A percentile compares a stretch with the other conserved stretches of the same genome.
Conservation (phyloP, 2,329 filamentous ascomycete species). For the Colletotrichum zoysiae region DNA sequence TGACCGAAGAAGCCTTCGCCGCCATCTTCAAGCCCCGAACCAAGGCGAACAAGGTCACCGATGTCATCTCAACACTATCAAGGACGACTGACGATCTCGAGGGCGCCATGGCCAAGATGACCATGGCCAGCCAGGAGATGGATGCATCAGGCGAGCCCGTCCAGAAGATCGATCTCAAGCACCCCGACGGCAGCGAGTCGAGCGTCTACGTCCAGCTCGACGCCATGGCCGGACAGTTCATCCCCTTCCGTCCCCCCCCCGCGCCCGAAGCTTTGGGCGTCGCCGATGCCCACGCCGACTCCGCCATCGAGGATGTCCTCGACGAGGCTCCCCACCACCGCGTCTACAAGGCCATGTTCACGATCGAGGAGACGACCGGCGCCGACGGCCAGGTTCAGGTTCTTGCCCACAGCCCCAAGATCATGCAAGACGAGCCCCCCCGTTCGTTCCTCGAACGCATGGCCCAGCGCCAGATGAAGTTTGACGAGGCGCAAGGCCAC, state of each 20-base stretch:
- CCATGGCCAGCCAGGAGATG: conserved; percentile 57
- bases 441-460: conserved; percentile 78
- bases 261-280: conserved; percentile 73
- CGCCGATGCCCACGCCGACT: conserved; percentile 48
- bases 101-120: conserved; percentile 67
- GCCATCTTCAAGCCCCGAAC: conserved; percentile 79
- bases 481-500: conserved; percentile 65
- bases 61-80: conserved; percentile 77
- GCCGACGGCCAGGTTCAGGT: conserved; percentile 71
- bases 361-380: conserved; percentile 75
- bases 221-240: conserved; percentile 76
- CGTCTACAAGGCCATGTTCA: conserved; percentile 74
- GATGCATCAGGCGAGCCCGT: conserved; percentile 60
- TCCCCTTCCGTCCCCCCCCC: conserved; percentile 89
- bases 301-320: conserved; percentile 54
- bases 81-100: conserved; percentile 71
- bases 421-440: conserved; percentile 63
- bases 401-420: conserved; percentile 69
- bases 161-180: conserved; percentile 65
- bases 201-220: conserved; percentile 76
- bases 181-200: conserved; percentile 68
- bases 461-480: conserved; percentile 72
- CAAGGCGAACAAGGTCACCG: conserved; percentile 64
- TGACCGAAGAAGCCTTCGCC: conserved; percentile 82
- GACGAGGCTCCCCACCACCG: conserved; percentile 58